Percentiles rank a stretch among this genome's conserved stretches.
These are phyloP conservation scores for Moniliophthora roreri DNA, from an alignment of 1,284 basidiomycete species.

Conservation along the genomic window DNA sequence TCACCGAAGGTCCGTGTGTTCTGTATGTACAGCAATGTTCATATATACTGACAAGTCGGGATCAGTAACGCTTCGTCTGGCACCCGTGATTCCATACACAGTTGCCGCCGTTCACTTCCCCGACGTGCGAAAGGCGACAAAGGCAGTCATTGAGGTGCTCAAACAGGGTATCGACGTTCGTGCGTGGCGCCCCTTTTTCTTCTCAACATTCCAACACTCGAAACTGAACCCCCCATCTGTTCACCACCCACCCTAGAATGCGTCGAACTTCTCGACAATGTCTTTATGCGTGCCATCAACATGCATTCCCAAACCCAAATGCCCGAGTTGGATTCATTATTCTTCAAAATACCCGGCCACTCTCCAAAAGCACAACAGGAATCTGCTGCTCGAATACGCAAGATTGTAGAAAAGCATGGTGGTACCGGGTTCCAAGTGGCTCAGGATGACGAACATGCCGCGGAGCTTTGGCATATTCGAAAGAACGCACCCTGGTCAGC, in stretches of 20 bases:
- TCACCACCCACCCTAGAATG: too few relatives aligned
- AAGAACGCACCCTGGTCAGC: conserved; percentile 82
- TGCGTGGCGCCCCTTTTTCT: conserved; percentile 32
- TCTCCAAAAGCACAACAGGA: conserved; percentile 60
- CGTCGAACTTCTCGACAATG: conserved; percentile 74
- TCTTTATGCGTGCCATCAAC: conserved; percentile 74
- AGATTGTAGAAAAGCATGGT: conserved; percentile 64
- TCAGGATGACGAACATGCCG: conserved; percentile 64
- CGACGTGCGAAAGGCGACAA: conserved; percentile 62
- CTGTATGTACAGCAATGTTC: background rate
- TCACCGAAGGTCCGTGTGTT: conserved; percentile 72
- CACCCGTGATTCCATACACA: conserved; percentile 51
- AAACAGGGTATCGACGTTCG: conserved; percentile 74
- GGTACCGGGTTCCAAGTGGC: conserved; percentile 74
- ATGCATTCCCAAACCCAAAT: conserved; percentile 61
- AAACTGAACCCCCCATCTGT: background rate
- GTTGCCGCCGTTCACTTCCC: conserved; percentile 73
- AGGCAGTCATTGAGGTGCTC: conserved; percentile 75
- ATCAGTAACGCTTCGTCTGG: conserved; percentile 12
- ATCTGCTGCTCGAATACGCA: conserved; percentile 57
- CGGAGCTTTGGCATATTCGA: conserved; percentile 80
- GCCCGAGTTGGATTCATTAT: conserved; percentile 73
- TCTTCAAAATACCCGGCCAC: conserved; percentile 87
- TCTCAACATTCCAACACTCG: too few relatives aligned
- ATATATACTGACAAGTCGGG: conserved; percentile 27